Evolutionary conservation across 2,329 filamentous ascomycete species (phyloP).

Genomic region (Blastomyces gilchristii): DNA sequence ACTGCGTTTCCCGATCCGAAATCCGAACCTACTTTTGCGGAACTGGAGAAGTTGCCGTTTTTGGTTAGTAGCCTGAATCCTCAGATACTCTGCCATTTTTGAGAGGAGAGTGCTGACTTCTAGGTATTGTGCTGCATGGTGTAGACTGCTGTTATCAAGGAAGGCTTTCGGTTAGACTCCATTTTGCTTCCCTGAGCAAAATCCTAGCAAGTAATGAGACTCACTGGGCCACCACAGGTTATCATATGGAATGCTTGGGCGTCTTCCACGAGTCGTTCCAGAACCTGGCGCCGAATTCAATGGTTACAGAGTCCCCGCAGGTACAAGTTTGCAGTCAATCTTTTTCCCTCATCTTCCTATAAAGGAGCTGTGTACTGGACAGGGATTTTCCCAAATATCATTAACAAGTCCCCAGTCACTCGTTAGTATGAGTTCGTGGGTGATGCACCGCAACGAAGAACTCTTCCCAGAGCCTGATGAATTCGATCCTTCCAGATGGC

Average conservation of each 20-base stretch:
- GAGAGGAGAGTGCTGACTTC: too few species aligned
- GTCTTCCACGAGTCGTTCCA: constrained; percentile 28
- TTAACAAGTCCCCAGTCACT: neutral
- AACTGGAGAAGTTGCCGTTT: constrained; percentile 20
- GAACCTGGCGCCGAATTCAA: constrained; percentile 23
- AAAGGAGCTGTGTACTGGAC: neutral
- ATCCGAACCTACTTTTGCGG: constrained; percentile 19
- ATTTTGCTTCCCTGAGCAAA: neutral
- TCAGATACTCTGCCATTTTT: too few species aligned
- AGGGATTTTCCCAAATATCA: neutral
- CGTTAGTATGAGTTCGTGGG: neutral
- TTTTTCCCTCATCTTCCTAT: neutral
- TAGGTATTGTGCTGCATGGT: neutral
- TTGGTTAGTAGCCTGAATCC: too few species aligned
- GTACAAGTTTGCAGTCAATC: constrained; percentile 16
- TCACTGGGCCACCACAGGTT: constrained; percentile 12
- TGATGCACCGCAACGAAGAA: neutral
- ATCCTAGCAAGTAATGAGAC: neutral
- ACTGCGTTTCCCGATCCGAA: constrained; percentile 23
- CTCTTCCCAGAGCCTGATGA: neutral
- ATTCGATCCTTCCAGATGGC: neutral
- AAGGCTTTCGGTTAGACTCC: constrained; percentile 24
- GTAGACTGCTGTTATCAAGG: constrained; percentile 28
- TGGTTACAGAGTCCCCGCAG: constrained; percentile 24
- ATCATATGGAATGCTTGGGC: constrained; percentile 26